Evolutionary conservation across 1,139 yeast species (phyloP).

Genomic region (Suhomyces wounanorum): DNA sequence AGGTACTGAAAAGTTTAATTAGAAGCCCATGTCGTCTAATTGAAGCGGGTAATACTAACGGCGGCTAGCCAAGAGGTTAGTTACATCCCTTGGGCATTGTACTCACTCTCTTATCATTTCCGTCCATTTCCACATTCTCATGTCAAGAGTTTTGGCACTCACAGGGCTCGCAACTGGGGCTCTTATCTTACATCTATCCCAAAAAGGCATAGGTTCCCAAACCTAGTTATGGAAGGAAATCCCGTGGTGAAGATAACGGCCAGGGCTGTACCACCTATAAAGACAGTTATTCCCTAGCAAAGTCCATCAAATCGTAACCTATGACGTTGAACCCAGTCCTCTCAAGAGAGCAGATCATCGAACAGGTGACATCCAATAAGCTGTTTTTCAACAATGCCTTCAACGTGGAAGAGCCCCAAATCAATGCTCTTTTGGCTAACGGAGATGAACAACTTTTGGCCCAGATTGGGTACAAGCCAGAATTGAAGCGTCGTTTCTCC

Average conservation of each 20-base stretch:
- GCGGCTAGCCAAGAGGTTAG: no score
- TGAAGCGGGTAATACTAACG: no score
- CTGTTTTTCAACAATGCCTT: conserved; percentile 28
- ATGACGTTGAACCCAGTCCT: conserved; percentile 18
- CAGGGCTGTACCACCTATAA: not conserved
- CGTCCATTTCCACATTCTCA: not conserved
- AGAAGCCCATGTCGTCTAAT: no score
- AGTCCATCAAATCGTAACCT: not conserved
- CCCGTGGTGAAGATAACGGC: not conserved
- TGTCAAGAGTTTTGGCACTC: not conserved
- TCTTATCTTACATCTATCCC: not conserved
- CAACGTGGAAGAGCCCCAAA: conserved; percentile 32
- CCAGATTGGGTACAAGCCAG: conserved; percentile 47
- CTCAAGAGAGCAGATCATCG: conserved; percentile 27
- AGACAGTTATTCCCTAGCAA: not conserved
- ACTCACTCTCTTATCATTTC: no score
- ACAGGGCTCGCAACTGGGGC: not conserved
- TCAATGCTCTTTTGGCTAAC: conserved; percentile 19
- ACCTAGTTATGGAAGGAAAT: not conserved
- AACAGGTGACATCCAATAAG: conserved; percentile 28
- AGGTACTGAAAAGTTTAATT: no score
- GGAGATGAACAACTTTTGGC: conserved; percentile 17
- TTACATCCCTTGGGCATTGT: no score
- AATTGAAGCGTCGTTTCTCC: conserved; percentile 45
- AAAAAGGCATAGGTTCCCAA: not conserved